phyloP scores from a whole-genome alignment of 495 filamentous ascomycete genomes.

The Collariella sp. region DNA sequence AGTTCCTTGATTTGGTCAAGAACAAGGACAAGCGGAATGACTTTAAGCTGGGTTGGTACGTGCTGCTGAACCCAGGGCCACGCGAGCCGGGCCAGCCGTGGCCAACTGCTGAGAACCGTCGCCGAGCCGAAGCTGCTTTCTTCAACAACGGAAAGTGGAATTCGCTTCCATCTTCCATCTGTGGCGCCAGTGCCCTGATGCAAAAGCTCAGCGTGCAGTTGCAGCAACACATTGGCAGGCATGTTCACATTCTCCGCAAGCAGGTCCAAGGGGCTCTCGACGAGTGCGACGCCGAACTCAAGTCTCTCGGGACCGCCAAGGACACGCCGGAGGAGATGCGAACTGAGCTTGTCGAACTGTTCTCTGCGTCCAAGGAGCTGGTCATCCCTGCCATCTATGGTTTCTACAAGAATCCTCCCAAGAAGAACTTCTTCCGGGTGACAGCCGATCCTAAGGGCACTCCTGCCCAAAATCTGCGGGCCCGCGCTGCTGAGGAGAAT shows the following conservation, averaged over 20 bases:
- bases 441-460: slow-evolving; percentile 31
- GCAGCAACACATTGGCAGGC: slow-evolving; percentile 31
- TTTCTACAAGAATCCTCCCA: slow-evolving; percentile 35
- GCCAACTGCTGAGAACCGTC: slow-evolving; percentile 26
- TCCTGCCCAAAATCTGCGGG: slow-evolving; percentile 34
- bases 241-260: slow-evolving; percentile 27
- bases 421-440: slow-evolving; percentile 32
- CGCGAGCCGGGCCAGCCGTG: slow-evolving; percentile 28
- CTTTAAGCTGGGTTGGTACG: slow-evolving; percentile 58
- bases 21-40: slow-evolving; percentile 47
- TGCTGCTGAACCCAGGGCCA: slow-evolving; percentile 47
- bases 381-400: slow-evolving; percentile 35
- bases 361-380: slow-evolving; percentile 30
- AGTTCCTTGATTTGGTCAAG: slow-evolving; percentile 45
- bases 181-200: slow-evolving; percentile 29
- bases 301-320: slow-evolving; percentile 29
- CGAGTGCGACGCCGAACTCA: slow-evolving; percentile 31
- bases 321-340: slow-evolving; percentile 34
- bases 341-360: slow-evolving; percentile 33
- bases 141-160: slow-evolving; percentile 38
- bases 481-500: slow-evolving; percentile 36
- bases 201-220: slow-evolving; percentile 33
- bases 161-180: slow-evolving; percentile 22
- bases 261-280: slow-evolving; percentile 34
- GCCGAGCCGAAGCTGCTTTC: slow-evolving; percentile 24